phyloP scores from a whole-genome alignment of 78 protist species.

The Fonticula alba region DNA sequence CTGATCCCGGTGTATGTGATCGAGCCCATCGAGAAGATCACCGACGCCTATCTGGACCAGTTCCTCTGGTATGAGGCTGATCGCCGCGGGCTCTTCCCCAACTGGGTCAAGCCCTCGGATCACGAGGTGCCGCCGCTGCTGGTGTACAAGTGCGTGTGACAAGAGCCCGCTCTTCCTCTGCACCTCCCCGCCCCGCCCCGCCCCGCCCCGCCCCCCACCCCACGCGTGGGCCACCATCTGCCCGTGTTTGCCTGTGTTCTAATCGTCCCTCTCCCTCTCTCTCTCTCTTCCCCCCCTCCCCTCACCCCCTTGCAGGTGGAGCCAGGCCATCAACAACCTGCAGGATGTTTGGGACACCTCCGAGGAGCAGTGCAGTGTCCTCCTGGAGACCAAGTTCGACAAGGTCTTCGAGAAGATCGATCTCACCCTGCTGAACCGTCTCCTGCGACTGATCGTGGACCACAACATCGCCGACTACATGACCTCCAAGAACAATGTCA shows the following conservation, averaged over 20 bases:
- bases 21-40: conserved; percentile 99
- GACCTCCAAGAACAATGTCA: conserved; percentile 93
- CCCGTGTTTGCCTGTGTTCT: too few species aligned
- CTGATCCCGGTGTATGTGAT: conserved; percentile 90
- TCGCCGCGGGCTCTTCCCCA: conserved; percentile 89
- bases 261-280: too few species aligned
- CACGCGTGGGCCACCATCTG: too few species aligned
- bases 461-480: conserved; percentile 98
- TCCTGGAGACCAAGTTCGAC: conserved; percentile 63
- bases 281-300: too few species aligned
- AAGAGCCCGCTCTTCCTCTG: too few species aligned
- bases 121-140: conserved; percentile 97
- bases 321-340: conserved; percentile 95
- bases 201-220: too few species aligned
- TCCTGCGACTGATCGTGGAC: conserved; percentile 92
- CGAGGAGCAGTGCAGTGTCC: conserved; percentile 82
- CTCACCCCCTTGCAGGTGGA: conserved; percentile 36
- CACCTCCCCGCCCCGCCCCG: too few species aligned
- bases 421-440: conserved; percentile 86
- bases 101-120: conserved; percentile 99
- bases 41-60: conserved; percentile 99
- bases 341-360: conserved; percentile 79
- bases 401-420: conserved; percentile 91
- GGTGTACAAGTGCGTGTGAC: conserved; percentile 78
- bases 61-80: conserved; percentile 98